Conservation (phyloP, 805 yeast species). For the Dipodascus albidus region DNA sequence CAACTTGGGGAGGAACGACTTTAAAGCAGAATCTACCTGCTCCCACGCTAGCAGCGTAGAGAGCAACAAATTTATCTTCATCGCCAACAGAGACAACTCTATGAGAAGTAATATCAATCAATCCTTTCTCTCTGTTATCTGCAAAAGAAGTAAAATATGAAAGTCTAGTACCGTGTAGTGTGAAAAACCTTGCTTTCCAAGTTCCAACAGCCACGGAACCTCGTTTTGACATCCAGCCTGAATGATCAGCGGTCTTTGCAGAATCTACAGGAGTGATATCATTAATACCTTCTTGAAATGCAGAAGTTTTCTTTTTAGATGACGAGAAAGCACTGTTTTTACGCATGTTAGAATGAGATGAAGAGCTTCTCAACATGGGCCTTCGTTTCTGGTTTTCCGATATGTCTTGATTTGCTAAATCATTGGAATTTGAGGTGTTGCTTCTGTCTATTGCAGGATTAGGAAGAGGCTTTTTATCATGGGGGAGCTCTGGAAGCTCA, state of each 20-base stretch:
- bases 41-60: conserved; percentile 84
- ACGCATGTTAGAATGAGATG: not conserved
- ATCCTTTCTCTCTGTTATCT: conserved; percentile 80
- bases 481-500: not conserved
- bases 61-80: conserved; percentile 71
- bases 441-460: conserved; percentile 2
- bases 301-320: conserved; percentile 30
- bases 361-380: conserved; percentile 3
- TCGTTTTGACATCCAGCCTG: conserved; percentile 95
- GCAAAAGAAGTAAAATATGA: conserved; percentile 73
- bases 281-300: conserved; percentile 67
- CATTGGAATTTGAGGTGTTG: conserved; percentile 9
- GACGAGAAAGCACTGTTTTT: conserved; percentile 14
- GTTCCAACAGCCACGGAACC: conserved; percentile 78
- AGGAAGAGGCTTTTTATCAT: not conserved
- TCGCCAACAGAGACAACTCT: conserved; percentile 74
- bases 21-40: conserved; percentile 46
- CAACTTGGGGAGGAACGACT: conserved; percentile 94
- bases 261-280: conserved; percentile 67
- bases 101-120: conserved; percentile 93
- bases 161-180: conserved; percentile 84
- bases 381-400: not conserved
- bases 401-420: conserved; percentile 7
- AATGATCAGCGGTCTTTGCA: conserved; percentile 56
- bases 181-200: conserved; percentile 77